A percentile compares a stretch with the other conserved stretches of the same genome.
These are phyloP conservation scores for Tulasnella sp. DNA, from an alignment of 768 basidiomycete species.

Conservation along the genomic window DNA sequence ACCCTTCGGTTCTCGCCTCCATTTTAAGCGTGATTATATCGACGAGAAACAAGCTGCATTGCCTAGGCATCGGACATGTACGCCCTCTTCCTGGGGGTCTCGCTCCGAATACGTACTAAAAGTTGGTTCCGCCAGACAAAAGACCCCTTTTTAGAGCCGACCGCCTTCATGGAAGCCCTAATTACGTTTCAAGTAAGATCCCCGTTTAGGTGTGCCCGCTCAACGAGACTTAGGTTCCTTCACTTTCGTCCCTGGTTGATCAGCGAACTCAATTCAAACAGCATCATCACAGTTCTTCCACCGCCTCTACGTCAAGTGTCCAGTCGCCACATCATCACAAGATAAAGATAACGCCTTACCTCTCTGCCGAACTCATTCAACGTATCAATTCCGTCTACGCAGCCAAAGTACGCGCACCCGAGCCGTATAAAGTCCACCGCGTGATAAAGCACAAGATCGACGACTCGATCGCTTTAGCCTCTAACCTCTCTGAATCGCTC, in stretches of 20 bases:
- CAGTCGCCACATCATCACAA: constrained; percentile 44
- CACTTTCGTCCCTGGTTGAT: not conserved
- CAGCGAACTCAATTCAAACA: constrained; percentile 16
- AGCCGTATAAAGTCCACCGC: constrained; percentile 59
- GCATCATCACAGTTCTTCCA: constrained; percentile 22
- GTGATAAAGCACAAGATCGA: constrained; percentile 61
- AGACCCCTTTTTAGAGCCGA: constrained; percentile 74
- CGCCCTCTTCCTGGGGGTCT: constrained; percentile 27
- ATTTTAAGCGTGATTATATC: constrained; percentile 66
- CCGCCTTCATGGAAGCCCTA: constrained; percentile 53
- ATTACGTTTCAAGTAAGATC: constrained; percentile 36
- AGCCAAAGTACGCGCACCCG: constrained; percentile 45
- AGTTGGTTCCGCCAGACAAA: constrained; percentile 47
- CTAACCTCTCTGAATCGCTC: constrained; percentile 25
- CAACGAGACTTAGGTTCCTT: not conserved
- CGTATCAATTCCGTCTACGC: constrained; percentile 51
- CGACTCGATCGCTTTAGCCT: constrained; percentile 45
- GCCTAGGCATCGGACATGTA: constrained; percentile 50
- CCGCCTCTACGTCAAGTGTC: constrained; percentile 32
- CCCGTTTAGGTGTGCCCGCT: not conserved
- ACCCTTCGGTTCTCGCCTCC: constrained; percentile 66
- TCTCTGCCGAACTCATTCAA: constrained; percentile 42
- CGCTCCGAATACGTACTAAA: not conserved
- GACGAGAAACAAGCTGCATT: constrained; percentile 65
- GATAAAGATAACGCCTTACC: constrained; percentile 18